phyloP scores from a whole-genome alignment of 2,329 filamentous ascomycete genomes.

The Madurella mycetomatis region DNA sequence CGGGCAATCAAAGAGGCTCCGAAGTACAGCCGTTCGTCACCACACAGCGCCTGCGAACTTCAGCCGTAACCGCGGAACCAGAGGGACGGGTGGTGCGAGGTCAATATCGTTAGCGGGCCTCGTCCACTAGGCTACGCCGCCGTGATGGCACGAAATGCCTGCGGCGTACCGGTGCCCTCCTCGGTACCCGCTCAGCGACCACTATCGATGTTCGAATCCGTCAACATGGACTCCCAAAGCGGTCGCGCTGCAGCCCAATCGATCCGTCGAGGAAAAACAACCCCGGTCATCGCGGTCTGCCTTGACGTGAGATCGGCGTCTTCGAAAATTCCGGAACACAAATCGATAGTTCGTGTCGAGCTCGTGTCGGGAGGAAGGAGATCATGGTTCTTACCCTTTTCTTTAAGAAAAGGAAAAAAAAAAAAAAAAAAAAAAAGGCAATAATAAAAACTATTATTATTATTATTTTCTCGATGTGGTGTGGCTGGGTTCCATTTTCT shows the following conservation, averaged over 20 bases:
- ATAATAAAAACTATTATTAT: too few species aligned
- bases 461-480: not conserved
- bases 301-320: not conserved
- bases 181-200: not conserved
- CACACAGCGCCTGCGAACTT: slow-evolving; percentile 14
- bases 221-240: not conserved
- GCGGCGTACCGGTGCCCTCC: too few species aligned
- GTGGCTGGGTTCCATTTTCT: not conserved
- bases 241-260: not conserved
- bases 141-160: not conserved
- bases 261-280: not conserved
- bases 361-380: not conserved
- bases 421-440: too few species aligned
- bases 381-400: not conserved
- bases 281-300: not conserved
- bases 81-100: not conserved
- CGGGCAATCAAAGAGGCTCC: slow-evolving; percentile 31
- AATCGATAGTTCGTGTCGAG: not conserved
- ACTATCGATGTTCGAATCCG: not conserved
- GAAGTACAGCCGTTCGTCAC: slow-evolving; percentile 30
- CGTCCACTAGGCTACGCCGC: not conserved
- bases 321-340: slow-evolving; percentile 6
- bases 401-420: too few species aligned
- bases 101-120: not conserved
- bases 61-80: slow-evolving; percentile 17